phyloP scores from a whole-genome alignment of 164 flowering plant genomes.

The Saururus chinensis region DNA sequence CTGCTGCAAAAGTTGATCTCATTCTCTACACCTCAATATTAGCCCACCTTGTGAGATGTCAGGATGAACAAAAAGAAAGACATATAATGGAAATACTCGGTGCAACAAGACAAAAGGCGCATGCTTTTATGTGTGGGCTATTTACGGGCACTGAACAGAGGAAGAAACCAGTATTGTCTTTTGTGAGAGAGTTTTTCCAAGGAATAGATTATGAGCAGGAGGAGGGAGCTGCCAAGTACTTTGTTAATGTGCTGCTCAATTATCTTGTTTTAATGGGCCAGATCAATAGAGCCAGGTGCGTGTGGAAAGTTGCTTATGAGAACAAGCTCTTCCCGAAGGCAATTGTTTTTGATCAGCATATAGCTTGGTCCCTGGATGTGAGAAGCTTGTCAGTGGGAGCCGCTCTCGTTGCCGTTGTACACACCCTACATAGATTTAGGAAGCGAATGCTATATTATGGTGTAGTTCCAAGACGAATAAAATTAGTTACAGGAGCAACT shows the following conservation, averaged over 20 bases:
- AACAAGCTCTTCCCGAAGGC: constrained; percentile 96
- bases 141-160: constrained; percentile 93
- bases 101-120: constrained; percentile 82
- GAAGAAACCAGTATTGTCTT: constrained; percentile 75
- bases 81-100: constrained; percentile 82
- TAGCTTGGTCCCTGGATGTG: constrained; percentile 98
- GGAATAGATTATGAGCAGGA: constrained; percentile 81
- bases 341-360: constrained; percentile 94
- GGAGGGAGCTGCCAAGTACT: constrained; percentile 83
- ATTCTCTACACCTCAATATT: constrained; percentile 86
- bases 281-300: constrained; percentile 91
- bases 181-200: constrained; percentile 87
- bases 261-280: constrained; percentile 98
- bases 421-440: constrained; percentile 92
- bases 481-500: constrained; percentile 91
- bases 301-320: constrained; percentile 97
- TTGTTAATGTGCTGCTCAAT: constrained; percentile 88
- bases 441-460: constrained; percentile 96
- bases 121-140: constrained; percentile 87
- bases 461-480: constrained; percentile 85
- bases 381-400: constrained; percentile 95
- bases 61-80: constrained; percentile 79
- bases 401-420: constrained; percentile 88
- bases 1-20: constrained; percentile 88
- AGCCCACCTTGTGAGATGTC: constrained; percentile 89